Evolutionary conservation across 2,329 filamentous ascomycete species (phyloP).

Genomic region (Coleophoma cylindrospora): DNA sequence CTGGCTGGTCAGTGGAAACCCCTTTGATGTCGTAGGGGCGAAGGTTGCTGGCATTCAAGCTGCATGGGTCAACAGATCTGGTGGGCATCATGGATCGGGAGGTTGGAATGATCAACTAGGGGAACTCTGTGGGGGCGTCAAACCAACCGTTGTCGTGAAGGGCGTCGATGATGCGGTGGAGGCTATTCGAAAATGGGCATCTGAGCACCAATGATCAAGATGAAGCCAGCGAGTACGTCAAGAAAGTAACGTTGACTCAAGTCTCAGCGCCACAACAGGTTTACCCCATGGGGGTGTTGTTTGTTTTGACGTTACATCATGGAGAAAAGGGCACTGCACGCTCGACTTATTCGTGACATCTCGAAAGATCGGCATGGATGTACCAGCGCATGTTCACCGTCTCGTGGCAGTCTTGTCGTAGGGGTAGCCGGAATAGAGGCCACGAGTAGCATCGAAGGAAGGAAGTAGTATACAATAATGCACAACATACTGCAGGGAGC

Average conservation of each 20-base stretch:
- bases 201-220: background rate
- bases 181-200: background rate
- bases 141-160: background rate
- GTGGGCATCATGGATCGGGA: conserved; percentile 26
- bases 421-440: background rate
- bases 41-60: conserved; percentile 54
- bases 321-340: background rate
- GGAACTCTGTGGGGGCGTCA: conserved; percentile 30
- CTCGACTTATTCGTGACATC: background rate
- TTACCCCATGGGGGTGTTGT: background rate
- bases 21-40: conserved; percentile 68
- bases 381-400: background rate
- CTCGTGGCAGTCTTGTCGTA: background rate
- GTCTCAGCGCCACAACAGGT: background rate
- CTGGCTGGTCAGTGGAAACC: conserved; percentile 68
- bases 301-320: background rate
- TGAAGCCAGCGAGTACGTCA: too few species aligned
- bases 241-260: too few species aligned
- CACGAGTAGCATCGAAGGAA: background rate
- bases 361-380: background rate
- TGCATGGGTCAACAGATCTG: conserved; percentile 61
- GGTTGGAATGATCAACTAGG: conserved; percentile 64
- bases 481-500: too few species aligned
- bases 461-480: too few species aligned
- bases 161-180: background rate